Base-by-base conservation (phyloP, 352 stramenopile species). In the Elongisporangium prolatum region DNA sequence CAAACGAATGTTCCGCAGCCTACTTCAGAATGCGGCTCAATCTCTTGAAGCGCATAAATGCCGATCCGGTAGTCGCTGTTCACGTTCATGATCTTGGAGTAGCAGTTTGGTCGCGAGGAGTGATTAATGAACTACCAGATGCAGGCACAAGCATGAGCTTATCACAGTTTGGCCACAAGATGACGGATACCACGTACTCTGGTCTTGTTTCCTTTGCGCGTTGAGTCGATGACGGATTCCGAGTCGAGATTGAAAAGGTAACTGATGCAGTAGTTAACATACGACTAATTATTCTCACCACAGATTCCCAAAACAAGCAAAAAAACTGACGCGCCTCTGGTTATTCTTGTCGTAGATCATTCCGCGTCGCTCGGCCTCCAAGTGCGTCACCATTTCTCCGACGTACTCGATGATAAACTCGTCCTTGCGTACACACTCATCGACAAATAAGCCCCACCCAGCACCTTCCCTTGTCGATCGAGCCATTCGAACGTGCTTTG, bases 351-450 rank as follows among this genome's bases (percentile, higher is more conserved):
- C 89, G 63, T 97, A 97, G 18, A 97, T 81, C 11, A 61, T 59
- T 14, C 91, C 90, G 52, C 94, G 80, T 11, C 91, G 74, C 70
- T 98, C 91, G 11, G 91, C 89, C 60, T 98, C 95, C 56, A 92
- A 64, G 55, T 97, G 91, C 16, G 88, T 85, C 7, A 98, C 86
- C 69, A 96, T 82, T 57, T 99, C 96, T 21, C 96, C 96, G 51
- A 96, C 85, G 71, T 99, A 99, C 67, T 98, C 93, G 60, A 92
- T 81, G 37, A 99, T 79, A 63, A 97, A 98, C 59, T 98, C 89
- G 34, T 95, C 90, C 59, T 97, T 98, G 37, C 82, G 80, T 18
- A 98, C 74, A 40, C 67, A 65, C 37, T 96, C 66, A 54, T 95
- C 88, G 4, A 92, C 88, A 63, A 96, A 99, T 9, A 98, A 69